Evolutionary conservation across 805 yeast species (phyloP).

Genomic region (Peterozyma toletana): DNA sequence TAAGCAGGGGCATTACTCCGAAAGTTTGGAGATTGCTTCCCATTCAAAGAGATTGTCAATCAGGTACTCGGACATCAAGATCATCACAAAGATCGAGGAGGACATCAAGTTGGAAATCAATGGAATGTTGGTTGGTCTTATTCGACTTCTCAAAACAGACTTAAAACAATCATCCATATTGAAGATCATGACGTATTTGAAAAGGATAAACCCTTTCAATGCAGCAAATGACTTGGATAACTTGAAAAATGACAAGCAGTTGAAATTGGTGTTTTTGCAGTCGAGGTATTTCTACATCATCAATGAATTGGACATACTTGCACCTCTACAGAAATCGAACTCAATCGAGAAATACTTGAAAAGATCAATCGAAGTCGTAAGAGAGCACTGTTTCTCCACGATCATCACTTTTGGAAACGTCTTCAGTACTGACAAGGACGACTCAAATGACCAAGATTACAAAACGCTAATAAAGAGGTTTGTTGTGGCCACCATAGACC

Average conservation of each 20-base stretch:
- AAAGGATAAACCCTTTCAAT: conserved; percentile 52
- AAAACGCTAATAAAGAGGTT: conserved; percentile 30
- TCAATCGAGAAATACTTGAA: conserved; percentile 59
- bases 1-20: conserved; percentile 78
- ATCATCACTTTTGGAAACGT: conserved; percentile 59
- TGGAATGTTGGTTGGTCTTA: conserved; percentile 60
- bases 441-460: conserved; percentile 8
- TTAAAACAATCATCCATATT: conserved; percentile 72
- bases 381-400: conserved; percentile 78
- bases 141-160: conserved; percentile 65
- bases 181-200: conserved; percentile 70
- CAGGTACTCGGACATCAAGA: conserved; percentile 55
- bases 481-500: conserved; percentile 23
- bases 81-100: conserved; percentile 41
- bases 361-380: conserved; percentile 71
- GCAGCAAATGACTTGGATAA: conserved; percentile 2
- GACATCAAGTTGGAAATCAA: conserved; percentile 50
- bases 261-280: conserved; percentile 55
- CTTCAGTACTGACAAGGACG: conserved; percentile 35
- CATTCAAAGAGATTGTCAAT: conserved; percentile 62
- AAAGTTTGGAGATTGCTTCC: conserved; percentile 78
- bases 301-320: conserved; percentile 49
- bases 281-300: conserved; percentile 64
- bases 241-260: conserved; percentile 12
- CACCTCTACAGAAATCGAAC: conserved; percentile 47